Base-by-base conservation (phyloP, 345 rosid species). In the Euphorbia lathyris region DNA sequence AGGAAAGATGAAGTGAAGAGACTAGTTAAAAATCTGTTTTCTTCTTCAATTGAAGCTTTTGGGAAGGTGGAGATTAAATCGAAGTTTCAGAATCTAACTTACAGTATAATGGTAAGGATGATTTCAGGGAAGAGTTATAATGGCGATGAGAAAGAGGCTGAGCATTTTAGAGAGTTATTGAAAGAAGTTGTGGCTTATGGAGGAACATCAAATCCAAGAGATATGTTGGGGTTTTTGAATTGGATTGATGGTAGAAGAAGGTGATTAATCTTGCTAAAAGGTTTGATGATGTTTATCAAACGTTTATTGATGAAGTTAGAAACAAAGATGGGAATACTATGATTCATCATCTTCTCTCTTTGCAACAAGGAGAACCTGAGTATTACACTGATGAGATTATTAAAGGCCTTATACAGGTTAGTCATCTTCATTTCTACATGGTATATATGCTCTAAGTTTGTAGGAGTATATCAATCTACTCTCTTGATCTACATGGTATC, bases 231-330 rank as follows among this genome's bases (percentile, higher is more conserved):
- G 0, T 20, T 83, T 8, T 38, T 86, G 77, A 53, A 66, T 23
- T 80, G 84, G 86, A 1, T 80, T 71, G 76, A 79, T 22, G 5
- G 56, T 42, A 72, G 65, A 84, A 77, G 66, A 78, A 32, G 13
- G 0, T 74, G 51, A 59, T 12, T 32, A 1, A 12, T 16, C 38
- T 91, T 1, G 76, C 72, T 0, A 25, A 59, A 29, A 76, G 51
- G 9, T 8, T 70, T 1, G 92, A 91, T 70, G 5, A 2, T n/a
- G 81, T 89, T 59, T 22, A 77, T 68, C 91, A 86, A 66, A 66
- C 65, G 0, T 51, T 88, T n/a, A 72, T 90, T 23, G 92, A 90
- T 66, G 84, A 85, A 59, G 71, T 75, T 25, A 77, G 85, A 25
- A 62, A 34, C 9, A 66, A 62, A 48, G n/a, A n/a, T n/a, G 19